Evolutionary conservation across 306 rosid species (phyloP).

Genomic region (Carpinus fangiana): DNA sequence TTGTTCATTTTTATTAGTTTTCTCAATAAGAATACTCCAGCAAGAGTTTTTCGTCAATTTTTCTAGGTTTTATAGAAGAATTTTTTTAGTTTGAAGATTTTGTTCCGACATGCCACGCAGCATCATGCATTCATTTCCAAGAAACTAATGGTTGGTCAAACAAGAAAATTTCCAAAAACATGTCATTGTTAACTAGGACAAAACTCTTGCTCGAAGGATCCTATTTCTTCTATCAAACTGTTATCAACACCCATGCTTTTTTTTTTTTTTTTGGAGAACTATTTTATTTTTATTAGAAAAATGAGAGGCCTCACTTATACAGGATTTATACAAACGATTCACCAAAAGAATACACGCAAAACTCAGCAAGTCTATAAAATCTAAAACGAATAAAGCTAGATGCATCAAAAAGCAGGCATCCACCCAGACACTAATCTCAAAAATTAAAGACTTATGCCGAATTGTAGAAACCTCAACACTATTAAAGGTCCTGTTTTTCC

Average conservation of each 20-base stretch:
- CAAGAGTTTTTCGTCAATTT: no score
- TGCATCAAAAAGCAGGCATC: background rate
- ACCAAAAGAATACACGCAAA: background rate
- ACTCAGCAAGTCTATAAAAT: background rate
- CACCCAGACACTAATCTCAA: background rate
- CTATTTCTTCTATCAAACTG: no score
- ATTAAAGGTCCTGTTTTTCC: background rate
- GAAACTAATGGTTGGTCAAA: background rate
- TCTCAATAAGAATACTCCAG: no score
- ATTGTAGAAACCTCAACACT: no score
- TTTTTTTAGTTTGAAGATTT: no score
- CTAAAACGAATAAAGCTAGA: background rate
- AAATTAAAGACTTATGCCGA: no score
- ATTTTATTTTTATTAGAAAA: no score
- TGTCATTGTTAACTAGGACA: background rate
- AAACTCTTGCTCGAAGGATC: background rate
- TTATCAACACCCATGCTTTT: background rate
- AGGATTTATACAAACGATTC: no score
- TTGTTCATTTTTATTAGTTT: no score
- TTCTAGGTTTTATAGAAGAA: no score
- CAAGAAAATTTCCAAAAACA: conserved; percentile 2
- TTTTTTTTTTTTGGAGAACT: background rate
- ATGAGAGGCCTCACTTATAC: no score
- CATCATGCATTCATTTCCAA: background rate
- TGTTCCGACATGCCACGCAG: no score